These are phyloP conservation scores for Edaphochlamys debaryana DNA, from an alignment of 139 green algal genomes.

Conservation along the genomic window DNA sequence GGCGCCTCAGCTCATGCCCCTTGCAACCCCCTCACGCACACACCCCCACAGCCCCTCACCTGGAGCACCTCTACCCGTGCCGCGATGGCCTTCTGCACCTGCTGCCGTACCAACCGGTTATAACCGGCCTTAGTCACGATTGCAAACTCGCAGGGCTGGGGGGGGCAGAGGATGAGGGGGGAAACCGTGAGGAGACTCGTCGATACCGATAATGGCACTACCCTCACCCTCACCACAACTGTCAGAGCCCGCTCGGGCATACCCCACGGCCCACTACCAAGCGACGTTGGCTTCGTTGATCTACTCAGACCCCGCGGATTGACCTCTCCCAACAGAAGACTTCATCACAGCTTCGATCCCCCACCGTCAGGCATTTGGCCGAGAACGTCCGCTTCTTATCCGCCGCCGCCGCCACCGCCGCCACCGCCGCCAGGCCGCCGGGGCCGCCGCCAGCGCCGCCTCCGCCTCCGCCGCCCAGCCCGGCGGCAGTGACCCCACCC, in stretches of 20 bases:
- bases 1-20: too few species aligned
- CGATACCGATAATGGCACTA: too few species aligned
- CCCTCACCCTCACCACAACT: too few species aligned
- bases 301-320: too few species aligned
- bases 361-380: background rate
- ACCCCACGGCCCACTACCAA: too few species aligned
- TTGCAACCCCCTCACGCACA: too few species aligned
- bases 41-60: too few species aligned
- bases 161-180: background rate
- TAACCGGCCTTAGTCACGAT: slow-evolving; percentile 49
- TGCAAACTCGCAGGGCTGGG: slow-evolving; percentile 42
- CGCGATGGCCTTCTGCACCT: slow-evolving; percentile 38
- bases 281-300: too few species aligned
- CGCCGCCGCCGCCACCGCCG: background rate
- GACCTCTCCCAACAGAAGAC: too few species aligned
- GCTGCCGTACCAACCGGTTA: slow-evolving; percentile 44
- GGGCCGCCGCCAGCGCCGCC: background rate
- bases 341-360: background rate
- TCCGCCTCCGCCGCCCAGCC: background rate
- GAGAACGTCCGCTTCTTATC: slow-evolving; percentile 50
- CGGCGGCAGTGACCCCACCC: background rate
- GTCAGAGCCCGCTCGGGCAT: too few species aligned
- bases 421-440: background rate
- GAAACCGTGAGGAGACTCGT: background rate
- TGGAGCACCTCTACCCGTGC: slow-evolving; percentile 8